phyloP scores from a whole-genome alignment of 1,284 basidiomycete species.

The Moesziomyces sp. region DNA sequence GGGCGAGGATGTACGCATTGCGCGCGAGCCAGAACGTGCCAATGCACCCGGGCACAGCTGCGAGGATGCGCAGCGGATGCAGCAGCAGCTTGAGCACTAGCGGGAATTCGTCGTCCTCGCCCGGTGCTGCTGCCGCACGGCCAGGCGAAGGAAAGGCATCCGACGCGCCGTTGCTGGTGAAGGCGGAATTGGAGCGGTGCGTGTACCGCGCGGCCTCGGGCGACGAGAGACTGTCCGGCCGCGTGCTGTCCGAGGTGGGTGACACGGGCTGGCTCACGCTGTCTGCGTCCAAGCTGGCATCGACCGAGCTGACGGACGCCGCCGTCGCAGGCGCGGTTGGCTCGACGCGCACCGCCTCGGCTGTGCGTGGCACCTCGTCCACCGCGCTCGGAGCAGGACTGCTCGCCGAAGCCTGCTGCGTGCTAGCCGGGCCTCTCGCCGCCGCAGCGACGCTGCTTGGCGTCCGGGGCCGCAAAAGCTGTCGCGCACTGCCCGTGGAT shows the following conservation, averaged over 20 bases:
- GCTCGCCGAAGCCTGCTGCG: neutral
- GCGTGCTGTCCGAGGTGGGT: constrained; percentile 29
- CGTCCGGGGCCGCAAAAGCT: constrained; percentile 28
- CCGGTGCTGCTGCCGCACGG: neutral
- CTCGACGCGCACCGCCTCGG: too few species aligned
- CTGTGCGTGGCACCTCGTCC: neutral
- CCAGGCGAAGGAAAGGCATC: neutral
- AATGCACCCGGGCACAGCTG: constrained; percentile 61
- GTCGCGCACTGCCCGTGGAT: constrained; percentile 30
- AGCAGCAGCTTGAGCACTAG: constrained; percentile 53
- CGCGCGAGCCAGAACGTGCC: constrained; percentile 62
- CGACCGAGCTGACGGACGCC: neutral
- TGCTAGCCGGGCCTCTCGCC: neutral
- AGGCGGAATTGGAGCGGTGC: neutral
- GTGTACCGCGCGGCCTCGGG: neutral
- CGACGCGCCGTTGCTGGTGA: neutral
- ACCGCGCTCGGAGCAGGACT: neutral
- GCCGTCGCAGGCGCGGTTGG: neutral
- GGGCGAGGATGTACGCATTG: constrained; percentile 36
- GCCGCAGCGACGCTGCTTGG: constrained; percentile 12
- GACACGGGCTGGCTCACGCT: constrained; percentile 14
- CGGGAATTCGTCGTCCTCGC: constrained; percentile 48
- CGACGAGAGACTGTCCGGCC: constrained; percentile 13
- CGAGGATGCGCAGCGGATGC: constrained; percentile 62
- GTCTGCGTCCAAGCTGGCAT: constrained; percentile 4